Conservation (phyloP, 441 rosid genomes). For the Euphorbia corollata region DNA sequence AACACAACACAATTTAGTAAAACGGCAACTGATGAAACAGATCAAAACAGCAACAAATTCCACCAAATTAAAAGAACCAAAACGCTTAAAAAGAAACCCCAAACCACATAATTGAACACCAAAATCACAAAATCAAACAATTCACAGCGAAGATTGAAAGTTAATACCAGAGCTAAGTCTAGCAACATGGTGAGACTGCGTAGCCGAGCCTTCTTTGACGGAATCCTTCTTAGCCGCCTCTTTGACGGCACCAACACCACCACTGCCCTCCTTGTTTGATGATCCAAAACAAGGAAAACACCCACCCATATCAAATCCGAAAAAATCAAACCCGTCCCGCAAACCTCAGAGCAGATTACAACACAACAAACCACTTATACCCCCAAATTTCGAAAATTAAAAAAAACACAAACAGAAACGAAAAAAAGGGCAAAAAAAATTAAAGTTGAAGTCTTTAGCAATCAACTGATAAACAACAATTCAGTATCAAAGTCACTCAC, state of each 20-base stretch:
- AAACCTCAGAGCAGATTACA: constrained; percentile 24
- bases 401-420: neutral
- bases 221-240: constrained; percentile 66
- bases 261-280: constrained; percentile 54
- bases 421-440: neutral
- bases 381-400: neutral
- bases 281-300: constrained; percentile 95
- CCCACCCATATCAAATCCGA: constrained; percentile 79
- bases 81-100: constrained; percentile 23
- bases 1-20: constrained; percentile 19
- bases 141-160: constrained; percentile 7
- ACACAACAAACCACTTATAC: constrained; percentile 25
- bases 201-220: constrained; percentile 61
- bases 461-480: constrained; percentile 10
- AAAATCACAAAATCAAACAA: constrained; percentile 18
- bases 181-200: constrained; percentile 57
- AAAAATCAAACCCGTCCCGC: constrained; percentile 35
- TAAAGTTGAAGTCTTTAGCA: constrained; percentile 20
- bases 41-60: constrained; percentile 33
- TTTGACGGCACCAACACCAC: constrained; percentile 33
- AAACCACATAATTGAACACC: constrained; percentile 32
- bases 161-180: constrained; percentile 57
- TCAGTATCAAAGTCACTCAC: constrained; percentile 25
- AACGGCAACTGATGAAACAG: constrained; percentile 20
- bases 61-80: constrained; percentile 19